Conservation (phyloP, 257 asterid genomes). For the Solanum tacnaense region DNA sequence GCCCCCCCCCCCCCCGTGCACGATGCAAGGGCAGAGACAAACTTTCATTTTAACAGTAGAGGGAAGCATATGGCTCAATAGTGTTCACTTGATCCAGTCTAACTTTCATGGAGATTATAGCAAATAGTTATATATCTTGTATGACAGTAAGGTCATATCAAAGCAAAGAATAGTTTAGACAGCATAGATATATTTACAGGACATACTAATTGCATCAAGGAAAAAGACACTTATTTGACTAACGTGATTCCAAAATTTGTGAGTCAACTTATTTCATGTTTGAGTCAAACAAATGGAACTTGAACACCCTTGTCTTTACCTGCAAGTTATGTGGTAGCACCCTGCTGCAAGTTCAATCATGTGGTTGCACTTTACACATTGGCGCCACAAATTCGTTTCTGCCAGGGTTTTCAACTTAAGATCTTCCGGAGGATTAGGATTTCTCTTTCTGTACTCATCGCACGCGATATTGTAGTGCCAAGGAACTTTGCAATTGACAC, state of each 20-base stretch:
- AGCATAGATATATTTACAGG: neutral
- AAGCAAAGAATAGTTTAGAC: neutral
- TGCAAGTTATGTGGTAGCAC: constrained; percentile 69
- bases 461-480: constrained; percentile 48
- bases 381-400: constrained; percentile 39
- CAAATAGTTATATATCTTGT: neutral
- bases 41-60: neutral
- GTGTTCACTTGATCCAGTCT: neutral
- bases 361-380: constrained; percentile 43
- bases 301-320: constrained; percentile 18
- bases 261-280: neutral
- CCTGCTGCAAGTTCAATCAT: constrained; percentile 54
- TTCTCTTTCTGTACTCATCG: constrained; percentile 5
- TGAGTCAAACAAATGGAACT: neutral
- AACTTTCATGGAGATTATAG: neutral
- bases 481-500: constrained; percentile 44
- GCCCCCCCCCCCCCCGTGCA: no score
- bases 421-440: constrained; percentile 36
- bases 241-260: neutral
- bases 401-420: constrained; percentile 40
- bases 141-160: neutral
- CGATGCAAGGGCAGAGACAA: neutral
- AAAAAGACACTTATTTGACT: neutral
- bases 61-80: neutral
- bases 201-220: neutral